Evolutionary conservation across 139 green algal genomes (phyloP), one percentile per base, ranked within the genome.

Genomic region (Raphidocelis subcapitata): DNA sequence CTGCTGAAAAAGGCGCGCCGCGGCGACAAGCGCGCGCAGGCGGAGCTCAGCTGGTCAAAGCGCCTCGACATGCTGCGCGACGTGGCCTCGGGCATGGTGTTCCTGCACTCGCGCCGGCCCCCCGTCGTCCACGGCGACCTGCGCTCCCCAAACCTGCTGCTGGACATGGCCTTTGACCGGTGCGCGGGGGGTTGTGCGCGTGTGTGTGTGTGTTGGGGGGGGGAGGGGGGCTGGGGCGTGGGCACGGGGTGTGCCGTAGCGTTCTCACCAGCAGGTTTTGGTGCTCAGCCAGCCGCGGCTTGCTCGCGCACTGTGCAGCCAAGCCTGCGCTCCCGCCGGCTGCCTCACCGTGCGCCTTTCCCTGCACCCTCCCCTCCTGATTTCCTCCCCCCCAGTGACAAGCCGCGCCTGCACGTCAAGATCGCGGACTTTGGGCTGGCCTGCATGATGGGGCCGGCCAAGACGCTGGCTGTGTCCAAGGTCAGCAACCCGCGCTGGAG

Each of bases 121-220:
- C 78, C 85, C 31, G 87, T 97, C 26, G 83, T 96, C 21, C 93
- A 97, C 62, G 81, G 90, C n/a, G 93, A 97, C 79, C 83, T 97
- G 49, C 92, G 79, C 32, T 84, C 76, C 0, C 84, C 84, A 56
- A 89, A 89, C 66, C 76, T 89, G 69, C 24, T 49, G 41, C 41
- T 49, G 41, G 41, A 49, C 12, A 49, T 49, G 41, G 41, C 41
- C 12, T 49, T 49, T 12, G 41, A 49, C 41, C 8, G 41, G 41
- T 49, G 41, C 8, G 41, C n/a, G n/a, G n/a, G n/a, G n/a, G n/a
- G n/a, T n/a, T n/a, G n/a, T n/a, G n/a, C n/a, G n/a, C n/a, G n/a
- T n/a, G 12, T 49, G 41, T 49, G 12, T 49, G 41, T 49, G 41
- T 20, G 41, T 8, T 49, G 8, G 41, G 41, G n/a, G n/a, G n/a